phyloP scores from a whole-genome alignment of 1,139 yeast genomes.

The Trichomonascaceae sp. region DNA sequence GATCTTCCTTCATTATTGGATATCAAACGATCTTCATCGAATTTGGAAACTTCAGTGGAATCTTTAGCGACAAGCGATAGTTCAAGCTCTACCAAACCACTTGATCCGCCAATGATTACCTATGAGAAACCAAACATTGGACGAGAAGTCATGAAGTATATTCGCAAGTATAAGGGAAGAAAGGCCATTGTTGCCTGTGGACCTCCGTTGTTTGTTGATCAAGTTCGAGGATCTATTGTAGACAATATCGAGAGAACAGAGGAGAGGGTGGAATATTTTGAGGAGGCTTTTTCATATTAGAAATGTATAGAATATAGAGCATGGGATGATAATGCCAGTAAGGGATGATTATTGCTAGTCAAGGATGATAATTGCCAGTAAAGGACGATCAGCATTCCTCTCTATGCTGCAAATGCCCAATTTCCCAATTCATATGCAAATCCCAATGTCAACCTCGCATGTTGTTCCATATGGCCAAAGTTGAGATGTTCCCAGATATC shows the following conservation, averaged over 20 bases:
- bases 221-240: slow-evolving; percentile 32
- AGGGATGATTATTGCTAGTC: no score
- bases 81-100: not conserved
- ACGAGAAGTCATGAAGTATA: slow-evolving; percentile 34
- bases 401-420: slow-evolving; percentile 5
- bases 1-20: not conserved
- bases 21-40: not conserved
- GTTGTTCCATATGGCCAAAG: slow-evolving; percentile 71
- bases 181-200: slow-evolving; percentile 41
- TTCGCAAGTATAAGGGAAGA: slow-evolving; percentile 32
- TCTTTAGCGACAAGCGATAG: not conserved
- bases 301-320: not conserved
- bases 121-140: slow-evolving; percentile 39
- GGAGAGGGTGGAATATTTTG: slow-evolving; percentile 32
- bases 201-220: slow-evolving; percentile 38
- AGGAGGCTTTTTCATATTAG: slow-evolving; percentile 35
- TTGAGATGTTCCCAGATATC: slow-evolving; percentile 80
- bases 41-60: not conserved
- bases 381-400: not conserved
- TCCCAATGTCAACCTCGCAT: slow-evolving; percentile 66
- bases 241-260: slow-evolving; percentile 21
- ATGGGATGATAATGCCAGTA: no score
- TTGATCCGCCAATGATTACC: not conserved
- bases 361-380: no score
- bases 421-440: slow-evolving; percentile 59